Conservation (phyloP, 192 early-diverging fungal species). For the Tieghemiomyces parasiticus region DNA sequence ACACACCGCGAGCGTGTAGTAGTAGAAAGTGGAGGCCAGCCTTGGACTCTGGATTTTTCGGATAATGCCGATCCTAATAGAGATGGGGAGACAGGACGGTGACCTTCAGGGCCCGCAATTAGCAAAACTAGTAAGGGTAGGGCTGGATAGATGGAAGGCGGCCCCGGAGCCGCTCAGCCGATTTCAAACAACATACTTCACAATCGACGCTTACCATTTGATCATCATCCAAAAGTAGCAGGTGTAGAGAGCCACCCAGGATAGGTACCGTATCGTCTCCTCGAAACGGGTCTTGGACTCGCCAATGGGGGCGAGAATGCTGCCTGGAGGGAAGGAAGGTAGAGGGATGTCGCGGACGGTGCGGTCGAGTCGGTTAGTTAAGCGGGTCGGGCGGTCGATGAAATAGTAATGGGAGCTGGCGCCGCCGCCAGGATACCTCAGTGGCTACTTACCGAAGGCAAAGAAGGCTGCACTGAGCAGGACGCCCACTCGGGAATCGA, state of each 20-base stretch:
- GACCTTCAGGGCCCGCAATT: too few species aligned
- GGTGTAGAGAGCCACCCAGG: slow-evolving; percentile 4
- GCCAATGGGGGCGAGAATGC: slow-evolving; percentile 1
- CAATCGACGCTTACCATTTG: slow-evolving; percentile 9
- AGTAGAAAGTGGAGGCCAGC: background rate
- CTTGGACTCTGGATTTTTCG: background rate
- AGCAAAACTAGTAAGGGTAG: too few species aligned
- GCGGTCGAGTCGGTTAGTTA: too few species aligned
- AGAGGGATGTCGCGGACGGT: too few species aligned
- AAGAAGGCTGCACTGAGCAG: background rate
- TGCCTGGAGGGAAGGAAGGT: background rate
- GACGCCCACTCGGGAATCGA: background rate
- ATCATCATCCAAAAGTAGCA: slow-evolving; percentile 7
- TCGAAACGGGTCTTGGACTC: background rate
- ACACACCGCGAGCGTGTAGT: background rate
- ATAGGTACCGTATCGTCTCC: background rate
- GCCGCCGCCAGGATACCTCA: too few species aligned
- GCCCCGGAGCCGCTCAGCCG: too few species aligned
- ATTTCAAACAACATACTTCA: too few species aligned
- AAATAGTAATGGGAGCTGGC: too few species aligned
- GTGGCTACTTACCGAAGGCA: slow-evolving; percentile 3
- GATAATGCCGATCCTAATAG: background rate
- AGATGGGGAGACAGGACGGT: too few species aligned
- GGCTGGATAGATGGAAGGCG: too few species aligned
- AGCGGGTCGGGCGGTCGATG: too few species aligned